phyloP scores from a whole-genome alignment of 192 early-diverging fungal genomes.

The Umbelopsis ramanniana region DNA sequence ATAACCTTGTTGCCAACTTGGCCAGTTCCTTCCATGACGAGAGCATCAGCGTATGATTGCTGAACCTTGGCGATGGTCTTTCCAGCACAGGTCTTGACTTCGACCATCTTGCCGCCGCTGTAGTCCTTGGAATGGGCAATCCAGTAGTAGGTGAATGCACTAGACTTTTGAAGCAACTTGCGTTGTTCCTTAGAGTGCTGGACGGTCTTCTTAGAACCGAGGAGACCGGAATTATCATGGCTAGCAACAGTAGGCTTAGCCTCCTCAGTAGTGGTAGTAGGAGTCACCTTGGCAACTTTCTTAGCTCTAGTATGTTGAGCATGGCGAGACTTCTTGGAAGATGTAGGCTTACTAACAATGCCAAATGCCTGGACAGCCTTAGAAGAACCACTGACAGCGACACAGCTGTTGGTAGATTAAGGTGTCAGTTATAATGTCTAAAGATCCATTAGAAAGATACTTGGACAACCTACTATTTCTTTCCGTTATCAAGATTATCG shows the following conservation, averaged over 20 bases:
- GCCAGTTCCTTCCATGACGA: constrained; percentile 45
- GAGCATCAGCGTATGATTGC: constrained; percentile 34
- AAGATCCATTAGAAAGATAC: too few relatives aligned
- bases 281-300: neutral
- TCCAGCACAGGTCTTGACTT: constrained; percentile 39
- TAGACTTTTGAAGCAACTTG: constrained; percentile 33
- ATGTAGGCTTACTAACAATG: neutral
- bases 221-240: neutral
- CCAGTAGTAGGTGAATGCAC: constrained; percentile 45
- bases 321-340: neutral
- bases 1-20: constrained; percentile 32
- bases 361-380: neutral
- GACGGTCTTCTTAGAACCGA: neutral
- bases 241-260: neutral
- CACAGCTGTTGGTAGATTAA: neutral
- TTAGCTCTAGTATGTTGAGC: constrained; percentile 7
- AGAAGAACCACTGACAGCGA: constrained; percentile 1
- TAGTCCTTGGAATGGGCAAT: constrained; percentile 40
- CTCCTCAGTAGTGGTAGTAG: constrained; percentile 16
- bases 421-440: neutral
- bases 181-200: constrained; percentile 26
- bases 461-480: neutral
- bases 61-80: constrained; percentile 31
- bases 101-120: constrained; percentile 18
- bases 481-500: constrained; percentile 27